Evolutionary conservation across 495 filamentous ascomycete genomes (phyloP).

Genomic region (Penicillium daleae): DNA sequence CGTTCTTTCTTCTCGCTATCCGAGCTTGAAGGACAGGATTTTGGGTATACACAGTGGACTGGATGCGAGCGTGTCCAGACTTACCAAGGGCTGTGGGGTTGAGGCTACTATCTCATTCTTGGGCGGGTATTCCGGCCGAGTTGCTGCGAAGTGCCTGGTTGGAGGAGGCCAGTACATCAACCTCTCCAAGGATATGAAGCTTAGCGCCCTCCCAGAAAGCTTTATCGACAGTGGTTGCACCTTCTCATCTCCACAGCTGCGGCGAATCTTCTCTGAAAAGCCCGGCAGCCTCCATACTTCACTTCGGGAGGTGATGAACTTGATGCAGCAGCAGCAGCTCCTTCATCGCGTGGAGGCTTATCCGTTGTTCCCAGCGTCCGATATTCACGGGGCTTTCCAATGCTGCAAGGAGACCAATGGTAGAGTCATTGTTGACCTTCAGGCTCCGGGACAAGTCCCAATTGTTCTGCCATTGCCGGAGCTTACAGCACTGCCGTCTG

Average conservation of each 20-base stretch:
- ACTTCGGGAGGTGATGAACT: slow-evolving; percentile 19
- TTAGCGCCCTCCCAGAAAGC: slow-evolving; percentile 25
- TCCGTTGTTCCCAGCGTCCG: slow-evolving; percentile 16
- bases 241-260: slow-evolving; percentile 18
- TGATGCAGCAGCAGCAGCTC: slow-evolving; percentile 24
- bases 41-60: slow-evolving; percentile 19
- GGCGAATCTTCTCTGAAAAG: slow-evolving; percentile 20
- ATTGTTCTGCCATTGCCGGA: slow-evolving; percentile 25
- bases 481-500: slow-evolving; percentile 13
- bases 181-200: slow-evolving; percentile 29
- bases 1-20: slow-evolving; percentile 16
- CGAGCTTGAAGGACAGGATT: slow-evolving; percentile 14
- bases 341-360: slow-evolving; percentile 23
- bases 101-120: slow-evolving; percentile 22
- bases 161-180: slow-evolving; percentile 29
- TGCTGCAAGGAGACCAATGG: slow-evolving; percentile 12
- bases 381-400: slow-evolving; percentile 20
- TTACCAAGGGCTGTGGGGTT: slow-evolving; percentile 27
- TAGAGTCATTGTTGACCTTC: slow-evolving; percentile 21
- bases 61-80: slow-evolving; percentile 19
- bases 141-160: slow-evolving; percentile 26
- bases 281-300: slow-evolving; percentile 19
- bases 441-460: slow-evolving; percentile 25
- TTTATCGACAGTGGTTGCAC: slow-evolving; percentile 29
- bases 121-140: slow-evolving; percentile 24